Conservation (phyloP, 441 rosid species). For the Heliophila coronopifolia region DNA sequence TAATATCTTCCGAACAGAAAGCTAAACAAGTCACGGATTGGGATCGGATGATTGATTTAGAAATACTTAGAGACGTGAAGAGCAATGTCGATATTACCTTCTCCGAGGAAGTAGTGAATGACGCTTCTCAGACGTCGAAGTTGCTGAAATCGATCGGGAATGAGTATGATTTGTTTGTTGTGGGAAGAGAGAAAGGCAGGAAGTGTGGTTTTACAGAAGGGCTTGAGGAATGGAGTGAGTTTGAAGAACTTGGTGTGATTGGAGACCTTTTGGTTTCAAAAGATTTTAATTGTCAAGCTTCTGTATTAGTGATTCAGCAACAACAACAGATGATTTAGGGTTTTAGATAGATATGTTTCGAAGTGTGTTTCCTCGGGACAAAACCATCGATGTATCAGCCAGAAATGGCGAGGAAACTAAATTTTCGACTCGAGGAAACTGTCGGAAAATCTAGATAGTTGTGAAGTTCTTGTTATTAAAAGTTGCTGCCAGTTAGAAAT, state of each 20-base stretch:
- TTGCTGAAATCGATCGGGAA: conserved; percentile 26
- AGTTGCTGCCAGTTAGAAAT: neutral
- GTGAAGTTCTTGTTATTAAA: neutral
- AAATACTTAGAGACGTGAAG: conserved; percentile 26
- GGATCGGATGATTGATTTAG: conserved; percentile 30
- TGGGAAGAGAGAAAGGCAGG: conserved; percentile 33
- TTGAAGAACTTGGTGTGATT: conserved; percentile 35
- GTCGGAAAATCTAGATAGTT: neutral
- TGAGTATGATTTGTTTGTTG: conserved; percentile 31
- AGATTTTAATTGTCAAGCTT: conserved; percentile 30
- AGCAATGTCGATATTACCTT: neutral
- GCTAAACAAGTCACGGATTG: conserved; percentile 9
- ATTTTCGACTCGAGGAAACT: neutral
- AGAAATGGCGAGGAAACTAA: neutral
- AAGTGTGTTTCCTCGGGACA: neutral
- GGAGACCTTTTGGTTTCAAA: conserved; percentile 40
- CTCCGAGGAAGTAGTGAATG: conserved; percentile 24
- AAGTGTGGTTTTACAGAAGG: conserved; percentile 29
- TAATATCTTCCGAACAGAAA: neutral
- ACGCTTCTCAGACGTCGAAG: conserved; percentile 22
- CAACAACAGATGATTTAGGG: conserved; percentile 28
- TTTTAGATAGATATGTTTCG: too few species aligned
- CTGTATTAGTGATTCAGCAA: conserved; percentile 24
- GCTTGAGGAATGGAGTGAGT: conserved; percentile 40
- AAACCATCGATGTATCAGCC: neutral